Base-by-base conservation (phyloP, 345 rosid genomes). In the Atalantia buxifolia region DNA sequence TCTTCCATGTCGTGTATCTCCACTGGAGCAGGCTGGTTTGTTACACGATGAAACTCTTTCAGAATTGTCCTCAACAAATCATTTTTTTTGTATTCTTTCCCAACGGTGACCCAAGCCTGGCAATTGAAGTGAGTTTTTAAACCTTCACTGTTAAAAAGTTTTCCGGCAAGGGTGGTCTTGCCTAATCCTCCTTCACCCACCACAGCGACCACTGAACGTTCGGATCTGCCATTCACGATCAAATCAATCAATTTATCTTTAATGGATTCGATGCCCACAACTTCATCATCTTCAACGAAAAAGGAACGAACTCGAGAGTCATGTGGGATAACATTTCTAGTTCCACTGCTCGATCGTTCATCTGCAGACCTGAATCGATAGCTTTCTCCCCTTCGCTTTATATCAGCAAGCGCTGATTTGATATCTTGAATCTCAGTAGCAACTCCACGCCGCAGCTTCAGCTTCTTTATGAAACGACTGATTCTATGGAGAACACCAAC, bases 371-470 rank as follows among this genome's bases (percentile, higher is more conserved):
- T 64, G 57, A 82, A 75, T 5, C 69, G 1, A 8, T 78, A 78
- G 25, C 33, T 55, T 25, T 50, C 57, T 18, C 65, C 57, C 71
- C 70, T 57, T 33, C 59, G 59, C 74, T 16, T 56, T 56, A 78
- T 69, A 30, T 45, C 36, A 1, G 16, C 3, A 4, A 78, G 9
- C 0, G 50, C 9, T 40, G 12, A 22, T 72, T 71, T 78, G 79
- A 82, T 50, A n/a, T 6, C 73, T 59, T 71, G 16, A 40, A 82
- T 70, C 64, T 82, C 60, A 31, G 69, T n/a, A 9, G 79, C 82
- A 38, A 75, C 27, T 50, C 22, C 36, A 45, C 30, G 69, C 1
- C 60, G 63, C 5, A 24, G 28, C 13, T 36, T 78, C 24, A 70
- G n/a, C 0, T 25, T 78, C 59, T 19, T 31, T n/a, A 69, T 67